Base-by-base conservation (phyloP, 2,329 filamentous ascomycete species). In the Scopulariopsis brevicaulis region DNA sequence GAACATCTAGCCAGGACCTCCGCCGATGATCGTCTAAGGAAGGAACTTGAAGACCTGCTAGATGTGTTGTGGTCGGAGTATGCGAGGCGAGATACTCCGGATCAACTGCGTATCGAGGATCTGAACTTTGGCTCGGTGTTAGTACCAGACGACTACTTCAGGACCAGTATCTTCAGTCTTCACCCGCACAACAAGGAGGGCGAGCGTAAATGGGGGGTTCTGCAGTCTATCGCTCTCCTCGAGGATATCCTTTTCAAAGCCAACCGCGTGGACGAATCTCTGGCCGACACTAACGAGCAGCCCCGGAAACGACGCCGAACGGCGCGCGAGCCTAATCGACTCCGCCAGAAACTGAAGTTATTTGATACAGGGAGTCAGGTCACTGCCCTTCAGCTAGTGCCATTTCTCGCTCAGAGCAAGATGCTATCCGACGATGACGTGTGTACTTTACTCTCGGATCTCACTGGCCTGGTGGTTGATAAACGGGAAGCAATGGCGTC, bases 51-150 rank as follows among this genome's bases (percentile, higher is more conserved):
- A 62, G 80, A 81, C n/a, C 70, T 96, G 1, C 68, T 85, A 37
- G 85, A 91, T 52, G 76, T 80, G 4, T 71, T 99, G n/a, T 87
- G 86, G 74, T 73, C 74, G 10, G 93, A 96, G 65, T 97, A 97
- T 69, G 77, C 82, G 4, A 85, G 78, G 62, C 81, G 90, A 60
- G 77, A 83, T 40, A 84, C 88, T 54, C 83, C 83, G 59, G 85
- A 89, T 54, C 82, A 86, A 43, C 76, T 97, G 12, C 87, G 90
- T 62, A 72, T 95, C n/a, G 84, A 89, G 60, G 89, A 96, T 64
- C 68, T 96, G 28, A 73, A 77, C 0, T 87, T 89, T 62, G 66
- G 77, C 53, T 63, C 75, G 63, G 68, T 77, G 65, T 64, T 68
- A 65, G 65, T 74, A 66, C 67, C 76, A 62, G 59, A 64, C 57